Evolutionary conservation across 768 basidiomycete genomes (phyloP).

Genomic region (Clitopilus hobsonii): DNA sequence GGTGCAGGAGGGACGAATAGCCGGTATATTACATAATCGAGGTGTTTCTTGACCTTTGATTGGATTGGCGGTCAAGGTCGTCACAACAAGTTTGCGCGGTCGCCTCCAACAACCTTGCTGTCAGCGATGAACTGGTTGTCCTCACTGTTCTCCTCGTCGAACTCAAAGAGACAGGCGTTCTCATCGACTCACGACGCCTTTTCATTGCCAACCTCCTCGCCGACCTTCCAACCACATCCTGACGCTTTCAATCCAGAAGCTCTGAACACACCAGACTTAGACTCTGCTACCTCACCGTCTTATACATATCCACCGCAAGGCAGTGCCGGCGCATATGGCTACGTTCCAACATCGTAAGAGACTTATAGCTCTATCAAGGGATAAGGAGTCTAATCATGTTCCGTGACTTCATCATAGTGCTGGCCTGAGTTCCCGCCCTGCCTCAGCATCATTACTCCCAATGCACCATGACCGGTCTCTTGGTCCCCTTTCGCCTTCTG

Average conservation of each 20-base stretch:
- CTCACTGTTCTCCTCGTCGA: constrained; percentile 55
- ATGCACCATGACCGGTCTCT: constrained; percentile 54
- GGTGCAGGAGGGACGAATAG: not conserved
- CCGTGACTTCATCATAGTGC: constrained; percentile 16
- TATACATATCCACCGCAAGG: constrained; percentile 77
- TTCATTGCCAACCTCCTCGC: constrained; percentile 74
- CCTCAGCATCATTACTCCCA: constrained; percentile 57
- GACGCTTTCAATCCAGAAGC: constrained; percentile 58
- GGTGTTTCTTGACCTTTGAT: constrained; percentile 1
- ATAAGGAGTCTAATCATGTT: not conserved
- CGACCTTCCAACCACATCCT: constrained; percentile 45
- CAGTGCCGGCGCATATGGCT: constrained; percentile 52
- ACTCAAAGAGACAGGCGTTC: constrained; percentile 58
- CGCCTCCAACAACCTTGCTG: not conserved
- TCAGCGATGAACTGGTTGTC: constrained; percentile 67
- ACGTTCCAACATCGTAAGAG: constrained; percentile 54
- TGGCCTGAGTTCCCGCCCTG: constrained; percentile 41
- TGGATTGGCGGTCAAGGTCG: not conserved
- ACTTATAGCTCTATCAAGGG: not conserved
- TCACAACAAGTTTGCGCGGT: not conserved
- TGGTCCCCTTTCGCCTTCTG: constrained; percentile 35
- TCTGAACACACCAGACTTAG: constrained; percentile 43
- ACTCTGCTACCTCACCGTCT: constrained; percentile 39
- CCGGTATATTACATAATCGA: not conserved
- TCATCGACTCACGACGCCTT: constrained; percentile 85